These are phyloP conservation scores for Cornus controversa DNA, from an alignment of 148 eudicot species.

Conservation along the genomic window DNA sequence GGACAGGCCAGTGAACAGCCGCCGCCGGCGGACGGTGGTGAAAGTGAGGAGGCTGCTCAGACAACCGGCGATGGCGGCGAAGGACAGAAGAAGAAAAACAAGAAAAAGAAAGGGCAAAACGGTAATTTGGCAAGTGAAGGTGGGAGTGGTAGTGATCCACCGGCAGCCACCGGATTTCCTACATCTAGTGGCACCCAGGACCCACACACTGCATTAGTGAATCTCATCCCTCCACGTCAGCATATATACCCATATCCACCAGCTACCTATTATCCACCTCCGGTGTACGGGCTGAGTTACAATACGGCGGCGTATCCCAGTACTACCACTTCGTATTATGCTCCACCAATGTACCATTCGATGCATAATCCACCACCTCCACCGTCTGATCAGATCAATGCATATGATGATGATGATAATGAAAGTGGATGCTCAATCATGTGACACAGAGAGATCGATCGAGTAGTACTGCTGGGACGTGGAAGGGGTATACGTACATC, in stretches of 20 bases:
- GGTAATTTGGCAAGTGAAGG: conserved; percentile 8
- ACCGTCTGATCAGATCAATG: conserved; percentile 17
- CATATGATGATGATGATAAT: conserved; percentile 15
- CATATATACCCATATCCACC: conserved; percentile 22
- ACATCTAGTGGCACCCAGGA: neutral
- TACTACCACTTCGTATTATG: conserved; percentile 27
- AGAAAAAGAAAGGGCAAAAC: conserved; percentile 32
- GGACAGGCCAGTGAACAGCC: neutral
- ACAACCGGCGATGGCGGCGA: conserved; percentile 10
- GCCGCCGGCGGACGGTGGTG: neutral
- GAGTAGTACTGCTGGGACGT: neutral
- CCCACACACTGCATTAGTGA: conserved; percentile 14
- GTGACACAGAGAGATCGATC: conserved; percentile 16
- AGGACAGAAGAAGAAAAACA: conserved; percentile 34
- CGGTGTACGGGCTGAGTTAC: conserved; percentile 44
- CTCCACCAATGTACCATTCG: conserved; percentile 19
- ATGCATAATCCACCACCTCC: conserved; percentile 13
- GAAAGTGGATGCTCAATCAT: conserved; percentile 42
- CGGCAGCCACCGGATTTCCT: conserved; percentile 16
- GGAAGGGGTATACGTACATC: neutral
- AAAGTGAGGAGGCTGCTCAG: conserved; percentile 6
- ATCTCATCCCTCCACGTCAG: conserved; percentile 23
- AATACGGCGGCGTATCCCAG: conserved; percentile 29
- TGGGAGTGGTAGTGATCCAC: conserved; percentile 15
- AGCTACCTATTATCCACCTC: conserved; percentile 24